Base-by-base conservation (phyloP, 2,329 filamentous ascomycete genomes). In the Orbilia blumenaviensis region DNA sequence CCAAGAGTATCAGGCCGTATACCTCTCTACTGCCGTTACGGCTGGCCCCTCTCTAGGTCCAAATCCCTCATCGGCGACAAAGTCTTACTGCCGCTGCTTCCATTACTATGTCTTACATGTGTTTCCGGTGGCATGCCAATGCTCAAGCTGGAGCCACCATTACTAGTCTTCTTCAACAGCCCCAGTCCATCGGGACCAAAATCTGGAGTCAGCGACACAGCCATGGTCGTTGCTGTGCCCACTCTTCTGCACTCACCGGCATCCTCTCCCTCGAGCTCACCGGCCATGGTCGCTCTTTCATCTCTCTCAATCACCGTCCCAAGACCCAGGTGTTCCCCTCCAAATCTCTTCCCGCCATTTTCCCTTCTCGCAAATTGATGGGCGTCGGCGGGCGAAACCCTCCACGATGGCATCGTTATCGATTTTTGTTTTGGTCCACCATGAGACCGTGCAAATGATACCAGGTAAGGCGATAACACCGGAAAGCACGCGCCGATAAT, bases 401-500 rank as follows among this genome's bases (percentile, higher is more conserved):
- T 16, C 71, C 71, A 75, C 1, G 71, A 75, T n/a, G 71, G 71
- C 25, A 75, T 38, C 1, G 71, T 75, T 42, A 56, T 58, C 27
- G 71, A 71, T 61, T 71, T 71, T 8, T 41, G 56, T 18, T 66
- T 46, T 46, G 72, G 71, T 42, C 66, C 60, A 23, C 42, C 38
- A 27, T 64, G 62, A 23, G 72, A 77, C 34, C 66, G 46, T 18
- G 72, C 72, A 25, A 77, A 38, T 7, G 71, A 75, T 12, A 75
- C 71, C 16, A 71, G 61, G 50, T 77, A 77, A 21, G 72, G 72
- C n/a, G 72, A 77, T 29, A 71, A 42, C 5, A 77, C 72, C 8
- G 72, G 72, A 25, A 77, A 71, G 38, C 72, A 69, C 4, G 72
- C 72, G 21, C 72, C 72, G 32, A 77, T 60, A 34, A 71, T 61